phyloP scores from a whole-genome alignment of 2,329 filamentous ascomycete species.

The Neocatenulostroma microsporum region DNA sequence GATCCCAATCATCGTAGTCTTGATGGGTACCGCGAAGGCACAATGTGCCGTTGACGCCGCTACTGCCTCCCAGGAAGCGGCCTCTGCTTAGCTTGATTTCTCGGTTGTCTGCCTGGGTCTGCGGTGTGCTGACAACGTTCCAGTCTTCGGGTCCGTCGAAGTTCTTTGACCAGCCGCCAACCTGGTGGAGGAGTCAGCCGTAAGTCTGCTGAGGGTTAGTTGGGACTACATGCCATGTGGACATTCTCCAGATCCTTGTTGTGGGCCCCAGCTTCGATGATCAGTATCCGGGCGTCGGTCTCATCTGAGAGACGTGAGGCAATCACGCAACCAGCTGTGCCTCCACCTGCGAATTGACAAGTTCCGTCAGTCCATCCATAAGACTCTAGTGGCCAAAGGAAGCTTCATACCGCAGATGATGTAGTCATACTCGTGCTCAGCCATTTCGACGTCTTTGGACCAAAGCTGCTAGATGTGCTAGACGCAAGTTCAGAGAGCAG shows the following conservation, averaged over 20 bases:
- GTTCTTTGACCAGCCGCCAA: slow-evolving; percentile 36
- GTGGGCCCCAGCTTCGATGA: slow-evolving; percentile 21
- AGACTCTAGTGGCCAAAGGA: too few species aligned
- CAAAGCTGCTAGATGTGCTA: too few species aligned
- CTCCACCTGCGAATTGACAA: too few species aligned
- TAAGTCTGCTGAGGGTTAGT: not conserved
- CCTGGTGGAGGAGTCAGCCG: not conserved
- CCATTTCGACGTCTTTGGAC: too few species aligned
- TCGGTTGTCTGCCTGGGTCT: slow-evolving; percentile 32
- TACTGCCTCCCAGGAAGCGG: slow-evolving; percentile 36
- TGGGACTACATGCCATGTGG: slow-evolving; percentile 33
- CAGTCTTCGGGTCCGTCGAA: slow-evolving; percentile 39
- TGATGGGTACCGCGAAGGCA: slow-evolving; percentile 38
- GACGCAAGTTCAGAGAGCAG: too few species aligned
- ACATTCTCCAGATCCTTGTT: slow-evolving; percentile 38
- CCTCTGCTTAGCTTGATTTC: slow-evolving; percentile 39
- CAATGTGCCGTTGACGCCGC: slow-evolving; percentile 39
- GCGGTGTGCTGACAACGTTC: slow-evolving; percentile 34
- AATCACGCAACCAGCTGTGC: slow-evolving; percentile 20
- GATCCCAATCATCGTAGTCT: slow-evolving; percentile 31
- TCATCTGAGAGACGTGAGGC: slow-evolving; percentile 22
- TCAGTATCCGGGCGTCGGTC: slow-evolving; percentile 17
- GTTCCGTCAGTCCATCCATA: too few species aligned
- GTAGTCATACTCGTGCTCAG: too few species aligned
- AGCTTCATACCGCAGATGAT: too few species aligned